phyloP scores from a whole-genome alignment of 768 basidiomycete species.

The Daedaleopsis sinensis region DNA sequence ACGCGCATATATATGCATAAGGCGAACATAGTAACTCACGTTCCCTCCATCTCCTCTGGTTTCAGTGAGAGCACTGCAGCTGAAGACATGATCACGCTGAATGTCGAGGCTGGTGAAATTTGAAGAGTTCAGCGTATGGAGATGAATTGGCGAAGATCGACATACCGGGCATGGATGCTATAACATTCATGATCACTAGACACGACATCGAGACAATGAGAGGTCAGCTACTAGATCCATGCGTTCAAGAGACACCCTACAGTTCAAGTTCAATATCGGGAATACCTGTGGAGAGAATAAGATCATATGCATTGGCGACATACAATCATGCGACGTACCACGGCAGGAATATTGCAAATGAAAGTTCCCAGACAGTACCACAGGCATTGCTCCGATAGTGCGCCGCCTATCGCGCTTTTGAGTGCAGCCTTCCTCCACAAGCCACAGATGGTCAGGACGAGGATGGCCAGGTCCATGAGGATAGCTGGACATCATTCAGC shows the following conservation, averaged over 20 bases:
- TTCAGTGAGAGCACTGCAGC: slow-evolving; percentile 12
- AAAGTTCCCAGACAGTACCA: slow-evolving; percentile 18
- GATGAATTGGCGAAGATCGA: not conserved
- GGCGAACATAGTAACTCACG: not conserved
- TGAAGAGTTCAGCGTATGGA: not conserved
- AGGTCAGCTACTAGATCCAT: no score
- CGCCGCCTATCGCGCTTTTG: slow-evolving; percentile 7
- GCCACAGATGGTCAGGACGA: slow-evolving; percentile 12
- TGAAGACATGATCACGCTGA: slow-evolving; percentile 18
- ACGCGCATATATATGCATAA: no score
- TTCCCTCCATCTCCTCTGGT: not conserved
- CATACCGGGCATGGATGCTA: slow-evolving; percentile 17
- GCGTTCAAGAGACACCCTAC: not conserved
- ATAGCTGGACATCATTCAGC: not conserved
- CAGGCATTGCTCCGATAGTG: slow-evolving; percentile 14
- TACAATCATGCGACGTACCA: not conserved
- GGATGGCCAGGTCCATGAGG: slow-evolving; percentile 11
- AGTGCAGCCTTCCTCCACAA: slow-evolving; percentile 11
- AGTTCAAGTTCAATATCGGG: slow-evolving; percentile 9
- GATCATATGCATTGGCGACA: no score
- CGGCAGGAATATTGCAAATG: slow-evolving; percentile 14
- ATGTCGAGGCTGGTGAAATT: slow-evolving; percentile 5
- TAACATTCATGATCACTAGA: slow-evolving; percentile 17
- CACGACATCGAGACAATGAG: no score
- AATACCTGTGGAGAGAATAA: not conserved